Evolutionary conservation across 345 rosid genomes (phyloP).

Genomic region (Salix purpurea): DNA sequence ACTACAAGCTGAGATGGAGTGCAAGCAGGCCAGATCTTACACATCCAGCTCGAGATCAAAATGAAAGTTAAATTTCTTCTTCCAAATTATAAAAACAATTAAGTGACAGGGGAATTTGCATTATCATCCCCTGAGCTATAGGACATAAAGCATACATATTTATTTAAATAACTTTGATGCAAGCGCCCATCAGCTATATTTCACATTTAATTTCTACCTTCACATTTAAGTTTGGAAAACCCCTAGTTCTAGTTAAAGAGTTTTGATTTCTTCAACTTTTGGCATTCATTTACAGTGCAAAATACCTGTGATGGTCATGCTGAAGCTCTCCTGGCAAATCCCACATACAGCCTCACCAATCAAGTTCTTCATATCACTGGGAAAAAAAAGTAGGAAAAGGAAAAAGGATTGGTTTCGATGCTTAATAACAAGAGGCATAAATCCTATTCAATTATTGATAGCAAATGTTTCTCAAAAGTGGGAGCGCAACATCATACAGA

Average conservation of each 20-base stretch:
- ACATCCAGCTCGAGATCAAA: neutral
- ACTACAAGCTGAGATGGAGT: neutral
- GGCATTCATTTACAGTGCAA: neutral
- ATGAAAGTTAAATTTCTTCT: neutral
- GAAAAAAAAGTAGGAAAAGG: neutral
- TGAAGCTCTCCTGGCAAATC: constrained; percentile 85
- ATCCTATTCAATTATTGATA: neutral
- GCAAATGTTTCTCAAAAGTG: neutral
- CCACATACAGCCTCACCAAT: constrained; percentile 74
- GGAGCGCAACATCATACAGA: neutral
- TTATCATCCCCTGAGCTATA: neutral
- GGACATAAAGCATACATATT: neutral
- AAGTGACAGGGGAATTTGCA: neutral
- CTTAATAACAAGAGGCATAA: neutral
- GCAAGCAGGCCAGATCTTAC: neutral
- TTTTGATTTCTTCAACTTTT: neutral
- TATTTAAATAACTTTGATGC: neutral
- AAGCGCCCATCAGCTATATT: neutral
- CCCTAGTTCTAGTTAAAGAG: neutral
- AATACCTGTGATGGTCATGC: constrained; percentile 79
- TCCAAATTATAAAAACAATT: neutral
- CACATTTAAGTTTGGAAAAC: neutral
- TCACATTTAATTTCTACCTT: neutral
- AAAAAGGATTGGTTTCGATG: neutral
- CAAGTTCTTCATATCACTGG: constrained; percentile 86